Evolutionary conservation across 805 yeast species (phyloP), one percentile per base, ranked within the genome.

Genomic region (Hanseniaspora thailandica): DNA sequence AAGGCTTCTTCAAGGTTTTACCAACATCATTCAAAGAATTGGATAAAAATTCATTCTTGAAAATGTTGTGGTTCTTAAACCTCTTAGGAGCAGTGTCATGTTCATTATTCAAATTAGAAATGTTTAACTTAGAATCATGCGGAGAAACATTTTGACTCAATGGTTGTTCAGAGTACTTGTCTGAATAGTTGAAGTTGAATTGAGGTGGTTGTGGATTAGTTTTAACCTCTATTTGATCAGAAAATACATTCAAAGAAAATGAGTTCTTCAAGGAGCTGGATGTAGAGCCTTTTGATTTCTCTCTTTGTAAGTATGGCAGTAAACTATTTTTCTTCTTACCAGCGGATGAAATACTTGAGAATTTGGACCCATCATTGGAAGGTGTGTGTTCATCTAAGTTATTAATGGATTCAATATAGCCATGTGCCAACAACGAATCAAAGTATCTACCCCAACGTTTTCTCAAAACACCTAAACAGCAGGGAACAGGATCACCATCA

Each of bases 371-470:
- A 34, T 43, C 46, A n/a, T 44, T 38, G 7, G 45, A 41, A 20
- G 20, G n/a, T 4, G 40, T 6, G 6, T 15, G 5, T 6, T 44
- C 49, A 23, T 69, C 69, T 39, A 68, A 60, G 31, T 62, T 64
- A 35, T 63, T 59, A 9, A 66, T 66, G 8, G 85, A 82, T 55
- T 76, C 70, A 0, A 82, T 78, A 63, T 83, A 85, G 1, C 82
- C 84, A 59, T 76, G 74, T 0, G 87, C 71, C 38, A 84, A 63
- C 17, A 84, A 57, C 57, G 73, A 72, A 57, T 81, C 81, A 61
- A 85, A 85, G 57, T 76, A 81, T 33, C 77, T 65, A 0, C 93
- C 93, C 94, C 94, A 85, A 61, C 93, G 71, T 58, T 80, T 82
- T 58, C 84, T 72, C 51, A 85, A 69, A 4, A 84, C 67, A 57